phyloP scores from a whole-genome alignment of 148 eudicot species.

The Silene latifolia region DNA sequence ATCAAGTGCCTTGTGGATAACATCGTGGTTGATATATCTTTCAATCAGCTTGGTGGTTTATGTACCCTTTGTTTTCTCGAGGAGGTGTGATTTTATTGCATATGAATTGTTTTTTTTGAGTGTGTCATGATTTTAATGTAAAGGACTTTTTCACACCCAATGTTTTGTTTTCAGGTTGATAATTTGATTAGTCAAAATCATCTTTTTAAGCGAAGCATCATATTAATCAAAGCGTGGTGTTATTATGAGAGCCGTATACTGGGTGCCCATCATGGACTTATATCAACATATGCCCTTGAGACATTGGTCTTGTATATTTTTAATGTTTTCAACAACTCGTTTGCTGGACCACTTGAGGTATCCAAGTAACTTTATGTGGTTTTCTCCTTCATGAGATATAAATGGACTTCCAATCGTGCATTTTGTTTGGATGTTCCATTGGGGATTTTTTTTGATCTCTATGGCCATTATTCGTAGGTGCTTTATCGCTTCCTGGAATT shows the following conservation, averaged over 20 bases:
- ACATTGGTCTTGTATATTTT: constrained; percentile 58
- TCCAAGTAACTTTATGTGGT: background rate
- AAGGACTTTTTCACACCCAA: background rate
- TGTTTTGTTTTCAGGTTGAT: constrained; percentile 38
- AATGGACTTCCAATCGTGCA: constrained; percentile 8
- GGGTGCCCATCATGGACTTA: constrained; percentile 63
- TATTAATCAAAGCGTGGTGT: constrained; percentile 66
- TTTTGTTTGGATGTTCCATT: background rate
- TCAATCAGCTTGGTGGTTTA: constrained; percentile 60
- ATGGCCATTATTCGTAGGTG: constrained; percentile 31
- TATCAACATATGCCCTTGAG: constrained; percentile 60
- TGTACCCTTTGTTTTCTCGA: constrained; percentile 65
- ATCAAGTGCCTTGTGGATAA: constrained; percentile 71
- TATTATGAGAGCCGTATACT: constrained; percentile 60
- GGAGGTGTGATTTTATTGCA: constrained; percentile 41
- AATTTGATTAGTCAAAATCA: constrained; percentile 43
- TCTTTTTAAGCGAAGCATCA: constrained; percentile 56
- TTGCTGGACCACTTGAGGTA: constrained; percentile 59
- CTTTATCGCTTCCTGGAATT: constrained; percentile 53
- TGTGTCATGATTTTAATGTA: background rate
- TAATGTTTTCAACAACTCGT: constrained; percentile 49
- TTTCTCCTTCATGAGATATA: background rate
- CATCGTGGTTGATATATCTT: constrained; percentile 62
- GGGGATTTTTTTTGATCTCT: background rate
- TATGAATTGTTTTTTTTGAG: background rate